Base-by-base conservation (phyloP, 2,329 filamentous ascomycete genomes). In the Calonectria ilicicola region DNA sequence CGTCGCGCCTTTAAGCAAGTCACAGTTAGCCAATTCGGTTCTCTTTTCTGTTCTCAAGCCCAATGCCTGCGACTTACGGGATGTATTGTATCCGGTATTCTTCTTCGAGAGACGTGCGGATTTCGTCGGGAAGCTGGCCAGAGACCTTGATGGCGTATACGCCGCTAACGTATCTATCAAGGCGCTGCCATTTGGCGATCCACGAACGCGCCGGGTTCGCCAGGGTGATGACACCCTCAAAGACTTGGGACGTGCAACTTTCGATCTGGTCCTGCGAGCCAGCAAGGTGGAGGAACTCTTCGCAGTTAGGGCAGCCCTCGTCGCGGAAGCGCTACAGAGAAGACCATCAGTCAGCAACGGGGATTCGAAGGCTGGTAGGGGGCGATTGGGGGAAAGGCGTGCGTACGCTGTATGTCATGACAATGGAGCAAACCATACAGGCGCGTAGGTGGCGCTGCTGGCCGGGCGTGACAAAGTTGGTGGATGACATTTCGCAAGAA, bases 341-440 rank as follows among this genome's bases (percentile, higher is more conserved):
- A 56, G 40, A 40, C 5, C 8, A 44, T 46, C 8, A 47, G 73
- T 78, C 56, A 80, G 78, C 26, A 42, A 19, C 6, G 17, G 67
- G 32, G 9, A 5, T 32, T 35, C 44, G 47, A 38, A n/a, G 35
- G 2, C 9, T 19, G 21, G 63, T 60, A 29, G 60, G 47, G 47
- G 47, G 44, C n/a, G 23, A 62, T 65, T 58, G 53, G 46, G 35
- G 17, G 65, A 60, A 17, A 72, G 58, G 38, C 75, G 67, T 63
- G 83, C 90, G 78, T 87, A 95, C 94, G 77, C 89, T 89, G 81
- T 93, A 92, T 73, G 94, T 93, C 88, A 96, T 95, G 76, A 98
- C 95, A 82, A 98, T 94, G 67, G 95, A 96, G 91, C 97, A 99
- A 79, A 98, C 95, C 95, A 99, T 98, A 89, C 97, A 99, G 81